Evolutionary conservation across 2,329 filamentous ascomycete species (phyloP).

Genomic region (Magnaporthiopsis incrustans): DNA sequence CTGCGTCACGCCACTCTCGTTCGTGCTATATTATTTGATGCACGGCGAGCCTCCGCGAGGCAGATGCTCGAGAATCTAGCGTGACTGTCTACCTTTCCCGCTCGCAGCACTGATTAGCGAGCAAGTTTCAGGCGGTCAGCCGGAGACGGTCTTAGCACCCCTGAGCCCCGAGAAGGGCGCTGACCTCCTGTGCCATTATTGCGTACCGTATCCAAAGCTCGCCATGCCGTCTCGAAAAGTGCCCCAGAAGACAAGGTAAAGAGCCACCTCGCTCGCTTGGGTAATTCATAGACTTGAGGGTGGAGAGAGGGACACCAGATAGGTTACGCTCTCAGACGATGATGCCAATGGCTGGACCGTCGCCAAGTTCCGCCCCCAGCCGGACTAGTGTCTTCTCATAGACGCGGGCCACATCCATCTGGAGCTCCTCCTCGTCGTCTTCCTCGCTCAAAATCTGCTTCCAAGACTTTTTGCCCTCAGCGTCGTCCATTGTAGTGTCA

Average conservation of each 20-base stretch:
- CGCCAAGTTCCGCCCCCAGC: constrained; percentile 59
- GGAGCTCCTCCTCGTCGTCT: constrained; percentile 32
- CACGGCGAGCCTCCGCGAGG: too few species aligned
- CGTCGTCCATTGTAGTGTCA: constrained; percentile 25
- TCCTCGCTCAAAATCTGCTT: constrained; percentile 18
- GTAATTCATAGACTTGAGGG: not conserved
- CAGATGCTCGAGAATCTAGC: too few species aligned
- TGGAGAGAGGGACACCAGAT: not conserved
- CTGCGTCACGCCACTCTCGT: too few species aligned
- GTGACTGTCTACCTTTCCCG: too few species aligned
- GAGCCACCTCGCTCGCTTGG: not conserved
- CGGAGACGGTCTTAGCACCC: not conserved
- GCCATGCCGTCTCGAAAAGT: too few species aligned
- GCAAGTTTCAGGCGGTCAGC: not conserved
- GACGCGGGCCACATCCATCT: constrained; percentile 66
- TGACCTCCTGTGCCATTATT: not conserved
- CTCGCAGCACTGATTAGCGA: not conserved
- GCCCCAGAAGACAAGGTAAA: not conserved
- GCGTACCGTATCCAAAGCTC: not conserved
- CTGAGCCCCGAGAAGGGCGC: not conserved
- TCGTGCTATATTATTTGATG: too few species aligned
- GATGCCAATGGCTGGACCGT: constrained; percentile 13
- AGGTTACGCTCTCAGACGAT: not conserved
- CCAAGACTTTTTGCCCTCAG: constrained; percentile 10
- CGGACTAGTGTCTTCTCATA: constrained; percentile 75